These are phyloP conservation scores for Pseudogymnoascus sp. DNA, from an alignment of 2,329 filamentous ascomycete genomes.

Conservation along the genomic window DNA sequence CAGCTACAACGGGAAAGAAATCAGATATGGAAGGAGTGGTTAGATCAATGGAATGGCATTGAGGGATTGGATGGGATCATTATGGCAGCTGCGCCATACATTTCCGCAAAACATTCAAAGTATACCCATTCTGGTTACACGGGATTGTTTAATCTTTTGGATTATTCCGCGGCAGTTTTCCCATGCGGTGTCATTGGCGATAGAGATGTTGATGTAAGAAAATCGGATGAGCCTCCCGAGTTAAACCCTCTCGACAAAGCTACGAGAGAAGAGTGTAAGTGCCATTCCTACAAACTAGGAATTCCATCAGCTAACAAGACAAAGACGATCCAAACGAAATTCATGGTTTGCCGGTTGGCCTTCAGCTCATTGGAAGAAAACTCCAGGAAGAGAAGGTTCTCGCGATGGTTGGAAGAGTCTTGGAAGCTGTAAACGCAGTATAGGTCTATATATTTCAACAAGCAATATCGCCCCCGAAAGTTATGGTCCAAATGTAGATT, in stretches of 20 bases:
- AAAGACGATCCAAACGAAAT: slow-evolving; percentile 69
- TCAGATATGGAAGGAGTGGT: slow-evolving; percentile 29
- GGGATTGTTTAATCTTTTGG: slow-evolving; percentile 27
- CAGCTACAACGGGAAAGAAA: slow-evolving; percentile 29
- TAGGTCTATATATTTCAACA: not conserved
- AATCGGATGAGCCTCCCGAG: not conserved
- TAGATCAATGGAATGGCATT: slow-evolving; percentile 21
- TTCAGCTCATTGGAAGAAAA: slow-evolving; percentile 73
- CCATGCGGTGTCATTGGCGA: slow-evolving; percentile 8
- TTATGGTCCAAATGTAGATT: not conserved
- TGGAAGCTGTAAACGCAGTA: not conserved
- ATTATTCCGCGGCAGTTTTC: slow-evolving; percentile 16
- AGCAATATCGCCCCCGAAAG: not conserved
- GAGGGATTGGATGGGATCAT: slow-evolving; percentile 26
- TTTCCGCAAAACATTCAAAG: slow-evolving; percentile 24
- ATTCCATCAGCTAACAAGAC: slow-evolving; percentile 60
- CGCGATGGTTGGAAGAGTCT: slow-evolving; percentile 65
- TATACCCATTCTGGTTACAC: slow-evolving; percentile 23
- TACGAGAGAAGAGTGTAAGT: slow-evolving; percentile 4
- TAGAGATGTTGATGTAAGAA: not conserved
- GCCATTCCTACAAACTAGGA: not conserved
- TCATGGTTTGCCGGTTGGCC: slow-evolving; percentile 74
- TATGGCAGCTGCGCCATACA: slow-evolving; percentile 28
- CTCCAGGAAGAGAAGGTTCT: slow-evolving; percentile 84
- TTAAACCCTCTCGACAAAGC: not conserved